Conservation (phyloP, 1,139 yeast species). For the Candida freyschussii region DNA sequence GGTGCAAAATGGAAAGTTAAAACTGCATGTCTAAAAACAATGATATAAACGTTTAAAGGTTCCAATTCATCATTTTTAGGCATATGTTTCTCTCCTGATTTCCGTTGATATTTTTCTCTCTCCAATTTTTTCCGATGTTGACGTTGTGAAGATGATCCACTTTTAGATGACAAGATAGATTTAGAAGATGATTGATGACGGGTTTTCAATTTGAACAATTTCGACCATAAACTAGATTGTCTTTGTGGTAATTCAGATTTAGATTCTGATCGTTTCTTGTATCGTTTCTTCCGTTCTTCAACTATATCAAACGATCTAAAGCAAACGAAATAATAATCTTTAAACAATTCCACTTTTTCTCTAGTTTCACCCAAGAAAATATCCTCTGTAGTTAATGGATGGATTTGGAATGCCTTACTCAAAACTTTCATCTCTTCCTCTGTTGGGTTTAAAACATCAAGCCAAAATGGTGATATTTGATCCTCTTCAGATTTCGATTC, state of each 20-base stretch:
- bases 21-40: constrained; percentile 87
- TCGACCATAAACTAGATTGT: constrained; percentile 6
- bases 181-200: constrained; percentile 14
- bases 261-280: constrained; percentile 3
- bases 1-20: constrained; percentile 91
- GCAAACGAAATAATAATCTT: constrained; percentile 86
- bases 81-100: constrained; percentile 39
- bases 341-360: constrained; percentile 90
- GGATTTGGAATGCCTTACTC: constrained; percentile 88
- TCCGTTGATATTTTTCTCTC: constrained; percentile 33
- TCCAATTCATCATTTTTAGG: constrained; percentile 72
- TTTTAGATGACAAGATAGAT: constrained; percentile 14
- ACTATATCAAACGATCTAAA: constrained; percentile 89
- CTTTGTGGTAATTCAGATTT: constrained; percentile 2
- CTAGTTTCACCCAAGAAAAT: constrained; percentile 90
- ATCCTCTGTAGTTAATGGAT: constrained; percentile 94
- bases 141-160: constrained; percentile 24
- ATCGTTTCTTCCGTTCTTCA: constrained; percentile 51
- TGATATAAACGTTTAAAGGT: constrained; percentile 88
- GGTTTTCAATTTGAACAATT: constrained; percentile 1
- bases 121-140: constrained; percentile 30
- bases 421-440: constrained; percentile 95
- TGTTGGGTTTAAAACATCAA: constrained; percentile 87
- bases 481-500: constrained; percentile 18
- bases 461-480: constrained; percentile 68